Evolutionary conservation across 1,284 basidiomycete genomes (phyloP), one percentile per base, ranked within the genome.

Genomic region (Coniferiporia sulphurascens): DNA sequence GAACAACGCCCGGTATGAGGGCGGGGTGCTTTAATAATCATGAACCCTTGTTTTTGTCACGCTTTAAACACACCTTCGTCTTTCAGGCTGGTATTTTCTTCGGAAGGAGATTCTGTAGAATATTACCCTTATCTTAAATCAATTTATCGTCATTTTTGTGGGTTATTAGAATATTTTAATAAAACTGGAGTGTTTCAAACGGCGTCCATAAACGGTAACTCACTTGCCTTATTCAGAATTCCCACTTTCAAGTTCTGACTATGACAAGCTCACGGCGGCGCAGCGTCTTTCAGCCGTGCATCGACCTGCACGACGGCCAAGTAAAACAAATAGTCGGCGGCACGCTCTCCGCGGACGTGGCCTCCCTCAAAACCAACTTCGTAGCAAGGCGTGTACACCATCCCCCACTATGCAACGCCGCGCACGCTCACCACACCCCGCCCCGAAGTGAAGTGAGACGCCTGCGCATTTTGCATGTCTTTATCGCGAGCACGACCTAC

Each of bases 311-410:
- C 75, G 83, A 87, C 63, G 95, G 95, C 9, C 78, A 92, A 67
- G 97, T 99, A 59, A 99, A 99, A 74, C 97, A 99, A 76, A 99
- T 99, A 62, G 94, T 99, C 9, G 97, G 97, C 32, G 94, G 95
- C 1, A 96, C 94, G 1, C 80, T 99, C 35, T 87, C 85, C 8
- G 86, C 92, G 53, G 70, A 74, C 17, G 74, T 84, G 55, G 82
- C 87, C 17, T 75, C 76, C 41, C 82, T 98, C 62, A 84, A 83
- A 69, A 98, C 94, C 21, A 99, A 99, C 74, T 99, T 97, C 71
- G 85, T 97, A 48, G 87, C 96, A 60, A 90, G 84, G 94, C 67
- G 85, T 80, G 50, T 52, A 32, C 49, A 12, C 12, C 19, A 12
- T 50, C 27, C 38, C 43, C 22, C 38, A 27, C 35, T 56, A 58